Evolutionary conservation across 129 eudicot genomes (phyloP).

Genomic region (Ambrosia trifida): DNA sequence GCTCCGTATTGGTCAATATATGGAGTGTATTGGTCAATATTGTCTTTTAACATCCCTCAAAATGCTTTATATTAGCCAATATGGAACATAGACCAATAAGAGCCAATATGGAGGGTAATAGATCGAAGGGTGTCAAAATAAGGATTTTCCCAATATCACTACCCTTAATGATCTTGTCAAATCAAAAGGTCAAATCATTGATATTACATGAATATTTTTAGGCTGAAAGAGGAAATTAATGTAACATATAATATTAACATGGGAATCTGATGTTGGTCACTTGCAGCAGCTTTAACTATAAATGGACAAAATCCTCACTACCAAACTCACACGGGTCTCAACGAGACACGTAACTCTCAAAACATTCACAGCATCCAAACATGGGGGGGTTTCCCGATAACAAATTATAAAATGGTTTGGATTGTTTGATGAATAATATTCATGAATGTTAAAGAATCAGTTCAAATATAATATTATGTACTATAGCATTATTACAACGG

Average conservation of each 20-base stretch:
- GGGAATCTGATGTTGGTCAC: conserved; percentile 17
- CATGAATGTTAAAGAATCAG: neutral
- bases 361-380: neutral
- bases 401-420: neutral
- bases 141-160: too few relatives aligned
- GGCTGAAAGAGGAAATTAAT: neutral
- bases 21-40: too few relatives aligned
- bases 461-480: neutral
- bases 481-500: neutral
- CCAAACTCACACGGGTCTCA: conserved; percentile 28
- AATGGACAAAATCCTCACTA: conserved; percentile 14
- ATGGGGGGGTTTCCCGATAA: neutral
- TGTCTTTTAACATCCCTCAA: too few relatives aligned
- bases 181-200: too few relatives aligned
- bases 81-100: too few relatives aligned
- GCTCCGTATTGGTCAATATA: too few relatives aligned
- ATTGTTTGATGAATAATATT: neutral
- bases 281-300: conserved; percentile 13
- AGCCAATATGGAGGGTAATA: too few relatives aligned
- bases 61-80: too few relatives aligned
- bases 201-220: neutral
- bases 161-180: too few relatives aligned
- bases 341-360: conserved; percentile 1
- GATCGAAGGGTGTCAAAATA: too few relatives aligned
- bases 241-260: conserved; percentile 5